Conservation (phyloP, 106 monocot genomes). For the Dioscorea alata region DNA sequence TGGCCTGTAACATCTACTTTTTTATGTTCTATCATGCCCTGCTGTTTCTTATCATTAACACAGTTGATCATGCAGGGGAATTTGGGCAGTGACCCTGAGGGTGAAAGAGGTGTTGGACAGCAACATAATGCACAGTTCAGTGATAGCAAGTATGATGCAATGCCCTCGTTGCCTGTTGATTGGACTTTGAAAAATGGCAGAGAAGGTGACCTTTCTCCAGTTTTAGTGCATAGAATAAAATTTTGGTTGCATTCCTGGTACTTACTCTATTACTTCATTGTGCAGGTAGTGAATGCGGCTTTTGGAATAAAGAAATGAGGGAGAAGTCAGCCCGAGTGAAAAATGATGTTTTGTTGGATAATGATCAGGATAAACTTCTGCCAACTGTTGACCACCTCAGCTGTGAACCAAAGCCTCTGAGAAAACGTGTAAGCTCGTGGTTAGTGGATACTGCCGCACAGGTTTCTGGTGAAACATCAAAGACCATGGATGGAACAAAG, state of each 20-base stretch:
- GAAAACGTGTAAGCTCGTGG: slow-evolving; percentile 12
- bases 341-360: neutral
- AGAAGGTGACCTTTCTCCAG: too few relatives aligned
- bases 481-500: neutral
- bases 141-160: too few relatives aligned
- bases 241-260: too few relatives aligned
- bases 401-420: slow-evolving; percentile 9
- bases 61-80: too few relatives aligned
- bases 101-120: neutral
- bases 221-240: too few relatives aligned
- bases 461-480: slow-evolving; percentile 8
- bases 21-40: too few relatives aligned
- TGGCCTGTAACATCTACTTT: too few relatives aligned
- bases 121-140: neutral
- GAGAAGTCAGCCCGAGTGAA: slow-evolving; percentile 9
- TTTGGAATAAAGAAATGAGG: neutral
- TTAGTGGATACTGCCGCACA: slow-evolving; percentile 7
- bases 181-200: too few relatives aligned
- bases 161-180: neutral
- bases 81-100: neutral
- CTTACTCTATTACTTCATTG: too few relatives aligned
- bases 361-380: neutral
- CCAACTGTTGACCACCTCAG: neutral
- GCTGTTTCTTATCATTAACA: too few relatives aligned
- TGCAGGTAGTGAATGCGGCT: too few relatives aligned